Conservation (phyloP, 2,329 filamentous ascomycete genomes). For the Colletotrichum chlorophyti region DNA sequence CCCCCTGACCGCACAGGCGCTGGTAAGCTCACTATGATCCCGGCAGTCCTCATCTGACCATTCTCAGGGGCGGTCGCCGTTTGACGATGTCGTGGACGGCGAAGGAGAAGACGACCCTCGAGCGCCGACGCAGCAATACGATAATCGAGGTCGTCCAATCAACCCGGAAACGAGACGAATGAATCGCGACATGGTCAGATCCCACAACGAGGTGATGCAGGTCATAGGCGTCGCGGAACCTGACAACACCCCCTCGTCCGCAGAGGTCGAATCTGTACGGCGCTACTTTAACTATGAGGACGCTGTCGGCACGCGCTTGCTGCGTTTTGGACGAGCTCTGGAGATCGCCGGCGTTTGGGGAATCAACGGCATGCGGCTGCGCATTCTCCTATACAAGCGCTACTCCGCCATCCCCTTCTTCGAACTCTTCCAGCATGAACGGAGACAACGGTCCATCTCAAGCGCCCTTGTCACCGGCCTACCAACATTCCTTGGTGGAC, state of each 20-base stretch:
- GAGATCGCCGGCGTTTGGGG: conserved; percentile 57
- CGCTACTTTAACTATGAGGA: conserved; percentile 57
- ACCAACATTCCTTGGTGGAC: conserved; percentile 45
- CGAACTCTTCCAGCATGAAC: conserved; percentile 46
- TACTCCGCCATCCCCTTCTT: conserved; percentile 58
- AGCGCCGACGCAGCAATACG: conserved; percentile 56
- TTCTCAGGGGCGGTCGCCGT: conserved; percentile 63
- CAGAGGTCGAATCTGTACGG: conserved; percentile 47
- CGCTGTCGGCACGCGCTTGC: conserved; percentile 48
- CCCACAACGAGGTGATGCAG: conserved; percentile 69
- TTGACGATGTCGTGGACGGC: conserved; percentile 62
- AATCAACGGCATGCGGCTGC: conserved; percentile 57
- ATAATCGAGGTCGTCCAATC: conserved; percentile 61
- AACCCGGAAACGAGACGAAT: conserved; percentile 61
- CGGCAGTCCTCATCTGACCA: neutral
- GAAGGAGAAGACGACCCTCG: conserved; percentile 50
- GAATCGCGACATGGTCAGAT: conserved; percentile 63
- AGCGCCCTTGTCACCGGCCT: conserved; percentile 46
- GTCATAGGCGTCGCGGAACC: conserved; percentile 68
- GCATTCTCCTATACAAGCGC: conserved; percentile 60
- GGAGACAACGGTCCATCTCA: conserved; percentile 38
- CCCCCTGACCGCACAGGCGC: conserved; percentile 62
- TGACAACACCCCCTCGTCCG: conserved; percentile 50
- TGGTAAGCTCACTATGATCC: conserved; percentile 55
- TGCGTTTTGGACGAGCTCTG: conserved; percentile 41